Conservation (phyloP, 192 early-diverging fungal genomes). For the Phlyctochytrium planicorne region DNA sequence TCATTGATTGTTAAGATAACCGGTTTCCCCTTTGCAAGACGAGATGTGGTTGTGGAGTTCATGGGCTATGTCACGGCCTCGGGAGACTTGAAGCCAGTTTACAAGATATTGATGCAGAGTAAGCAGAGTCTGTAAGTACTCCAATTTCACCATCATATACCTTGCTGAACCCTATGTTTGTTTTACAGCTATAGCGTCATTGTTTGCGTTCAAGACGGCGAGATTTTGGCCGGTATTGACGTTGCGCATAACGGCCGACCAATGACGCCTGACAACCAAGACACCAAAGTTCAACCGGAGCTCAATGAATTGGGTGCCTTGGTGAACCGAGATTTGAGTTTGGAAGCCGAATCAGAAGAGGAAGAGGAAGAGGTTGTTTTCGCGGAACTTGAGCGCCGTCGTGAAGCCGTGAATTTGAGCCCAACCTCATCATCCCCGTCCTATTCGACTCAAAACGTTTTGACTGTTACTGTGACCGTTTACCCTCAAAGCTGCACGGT, state of each 20-base stretch:
- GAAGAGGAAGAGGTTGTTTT: too few species aligned
- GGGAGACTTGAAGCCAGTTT: neutral
- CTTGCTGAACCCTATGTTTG: too few species aligned
- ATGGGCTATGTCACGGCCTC: neutral
- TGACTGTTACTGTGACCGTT: too few species aligned
- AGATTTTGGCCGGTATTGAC: neutral
- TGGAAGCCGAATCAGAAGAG: too few species aligned
- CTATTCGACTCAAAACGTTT: too few species aligned
- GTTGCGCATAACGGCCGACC: neutral
- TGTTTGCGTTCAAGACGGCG: neutral
- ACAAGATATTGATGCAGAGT: neutral
- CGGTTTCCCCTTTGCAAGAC: neutral
- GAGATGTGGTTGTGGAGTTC: neutral
- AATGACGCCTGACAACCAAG: neutral
- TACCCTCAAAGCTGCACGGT: too few species aligned
- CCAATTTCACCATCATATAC: too few species aligned
- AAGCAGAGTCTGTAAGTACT: conserved; percentile 1
- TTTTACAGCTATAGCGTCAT: neutral
- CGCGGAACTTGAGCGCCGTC: too few species aligned
- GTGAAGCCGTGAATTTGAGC: too few species aligned
- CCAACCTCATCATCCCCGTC: too few species aligned
- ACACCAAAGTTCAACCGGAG: neutral
- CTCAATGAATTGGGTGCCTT: too few species aligned
- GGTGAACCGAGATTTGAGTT: too few species aligned
- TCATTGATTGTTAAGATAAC: neutral